Percentiles rank a stretch among this genome's conserved stretches.
These are phyloP conservation scores for Amaranthus palmeri DNA, from an alignment of 148 eudicot genomes.

Conservation along the genomic window DNA sequence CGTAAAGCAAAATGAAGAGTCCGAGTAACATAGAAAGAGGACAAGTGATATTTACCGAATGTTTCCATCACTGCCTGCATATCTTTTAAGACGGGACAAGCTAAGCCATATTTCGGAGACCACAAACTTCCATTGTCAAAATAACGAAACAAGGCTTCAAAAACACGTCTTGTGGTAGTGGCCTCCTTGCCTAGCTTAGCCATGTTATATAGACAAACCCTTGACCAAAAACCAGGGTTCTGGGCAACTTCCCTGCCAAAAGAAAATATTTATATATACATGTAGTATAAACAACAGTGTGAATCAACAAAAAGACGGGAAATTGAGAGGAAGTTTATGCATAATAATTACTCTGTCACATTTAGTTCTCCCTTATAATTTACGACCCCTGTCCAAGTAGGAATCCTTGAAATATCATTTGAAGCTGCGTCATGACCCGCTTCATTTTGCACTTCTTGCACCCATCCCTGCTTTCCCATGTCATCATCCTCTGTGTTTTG, in stretches of 20 bases:
- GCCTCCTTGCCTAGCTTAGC: slow-evolving; percentile 77
- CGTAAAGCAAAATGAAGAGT: too few species aligned
- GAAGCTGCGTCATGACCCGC: slow-evolving; percentile 49
- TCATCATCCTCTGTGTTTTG: slow-evolving; percentile 23
- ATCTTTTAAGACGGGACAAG: slow-evolving; percentile 77
- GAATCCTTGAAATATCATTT: slow-evolving; percentile 41
- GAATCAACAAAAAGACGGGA: slow-evolving; percentile 5
- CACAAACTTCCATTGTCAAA: slow-evolving; percentile 72
- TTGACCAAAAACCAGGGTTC: slow-evolving; percentile 89
- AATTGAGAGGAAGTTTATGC: neutral
- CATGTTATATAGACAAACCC: slow-evolving; percentile 83
- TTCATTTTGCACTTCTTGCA: slow-evolving; percentile 54
- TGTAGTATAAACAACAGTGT: neutral
- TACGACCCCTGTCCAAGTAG: slow-evolving; percentile 73
- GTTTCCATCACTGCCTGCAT: slow-evolving; percentile 81
- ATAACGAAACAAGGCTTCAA: slow-evolving; percentile 84
- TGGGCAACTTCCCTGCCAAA: slow-evolving; percentile 63
- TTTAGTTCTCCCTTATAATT: slow-evolving; percentile 67
- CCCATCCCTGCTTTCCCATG: slow-evolving; percentile 37
- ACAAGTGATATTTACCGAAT: slow-evolving; percentile 40
- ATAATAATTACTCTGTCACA: slow-evolving; percentile 51
- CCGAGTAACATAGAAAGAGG: too few species aligned
- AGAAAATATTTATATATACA: slow-evolving; percentile 1
- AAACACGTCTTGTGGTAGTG: slow-evolving; percentile 81
- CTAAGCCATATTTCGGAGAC: slow-evolving; percentile 65